Percentiles rank a stretch among this genome's conserved stretches.
Conservation (phyloP, 768 basidiomycete species). For the Agrocybe praecox region DNA sequence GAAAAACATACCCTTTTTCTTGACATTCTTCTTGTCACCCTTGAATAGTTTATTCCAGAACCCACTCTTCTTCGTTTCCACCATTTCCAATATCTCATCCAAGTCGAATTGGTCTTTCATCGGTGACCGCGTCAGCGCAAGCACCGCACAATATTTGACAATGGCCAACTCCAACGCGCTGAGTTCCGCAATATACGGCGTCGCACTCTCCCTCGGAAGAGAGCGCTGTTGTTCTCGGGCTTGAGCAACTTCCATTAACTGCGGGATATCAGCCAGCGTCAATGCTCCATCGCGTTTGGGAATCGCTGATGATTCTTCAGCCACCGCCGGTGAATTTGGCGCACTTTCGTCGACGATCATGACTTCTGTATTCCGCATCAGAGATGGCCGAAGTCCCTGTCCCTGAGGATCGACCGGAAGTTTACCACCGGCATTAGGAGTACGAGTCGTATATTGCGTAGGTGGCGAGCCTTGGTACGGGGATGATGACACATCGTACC, state of each 20-base stretch:
- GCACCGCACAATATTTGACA: slow-evolving; percentile 88
- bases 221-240: slow-evolving; percentile 88
- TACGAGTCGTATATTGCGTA: slow-evolving; percentile 30
- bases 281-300: slow-evolving; percentile 70
- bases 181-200: slow-evolving; percentile 84
- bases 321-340: slow-evolving; percentile 69
- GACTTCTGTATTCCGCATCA: slow-evolving; percentile 81
- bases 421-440: slow-evolving; percentile 40
- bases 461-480: slow-evolving; percentile 26
- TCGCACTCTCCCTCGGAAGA: slow-evolving; percentile 73
- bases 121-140: slow-evolving; percentile 76
- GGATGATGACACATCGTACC: slow-evolving; percentile 35
- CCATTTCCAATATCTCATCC: slow-evolving; percentile 91
- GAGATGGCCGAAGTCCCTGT: slow-evolving; percentile 65
- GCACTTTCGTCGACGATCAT: slow-evolving; percentile 86
- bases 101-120: slow-evolving; percentile 83
- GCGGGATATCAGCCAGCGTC: slow-evolving; percentile 93
- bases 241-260: slow-evolving; percentile 90
- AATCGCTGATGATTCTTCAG: slow-evolving; percentile 39
- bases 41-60: slow-evolving; percentile 99
- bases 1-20: slow-evolving; percentile 72
- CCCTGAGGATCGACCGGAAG: slow-evolving; percentile 44
- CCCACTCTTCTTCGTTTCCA: slow-evolving; percentile 89
- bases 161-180: slow-evolving; percentile 85
- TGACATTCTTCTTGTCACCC: slow-evolving; percentile 79